phyloP scores from a whole-genome alignment of 495 filamentous ascomycete species.

The Talaromyces proteolyticus region DNA sequence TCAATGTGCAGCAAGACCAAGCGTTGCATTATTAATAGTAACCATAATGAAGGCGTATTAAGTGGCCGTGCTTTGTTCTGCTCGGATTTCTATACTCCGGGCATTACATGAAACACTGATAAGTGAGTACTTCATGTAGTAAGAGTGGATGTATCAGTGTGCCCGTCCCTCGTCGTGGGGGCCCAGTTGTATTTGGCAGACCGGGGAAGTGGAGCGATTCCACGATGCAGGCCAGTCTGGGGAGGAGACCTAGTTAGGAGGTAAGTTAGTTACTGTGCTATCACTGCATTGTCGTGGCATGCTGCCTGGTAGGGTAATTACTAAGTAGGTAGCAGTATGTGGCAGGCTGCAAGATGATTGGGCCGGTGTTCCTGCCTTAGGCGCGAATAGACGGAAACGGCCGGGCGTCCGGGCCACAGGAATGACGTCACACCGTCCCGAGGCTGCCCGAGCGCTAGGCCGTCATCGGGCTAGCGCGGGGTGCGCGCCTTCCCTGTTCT shows the following conservation, averaged over 20 bases:
- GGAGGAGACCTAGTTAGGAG: too few species aligned
- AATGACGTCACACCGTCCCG: neutral
- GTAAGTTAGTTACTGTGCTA: neutral
- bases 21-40: neutral
- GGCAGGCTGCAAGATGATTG: neutral
- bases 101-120: neutral
- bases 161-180: too few species aligned
- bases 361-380: neutral
- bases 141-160: neutral
- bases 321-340: neutral
- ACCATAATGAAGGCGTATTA: neutral
- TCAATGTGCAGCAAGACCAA: too few species aligned
- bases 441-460: neutral
- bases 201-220: neutral
- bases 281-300: neutral
- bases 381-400: neutral
- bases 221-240: too few species aligned
- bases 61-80: too few species aligned
- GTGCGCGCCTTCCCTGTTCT: neutral
- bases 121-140: neutral
- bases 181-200: neutral
- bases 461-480: neutral
- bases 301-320: neutral
- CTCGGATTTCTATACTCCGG: neutral
- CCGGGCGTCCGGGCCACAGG: neutral